Conservation (phyloP, 345 rosid species). For the Gossypium arboreum region DNA sequence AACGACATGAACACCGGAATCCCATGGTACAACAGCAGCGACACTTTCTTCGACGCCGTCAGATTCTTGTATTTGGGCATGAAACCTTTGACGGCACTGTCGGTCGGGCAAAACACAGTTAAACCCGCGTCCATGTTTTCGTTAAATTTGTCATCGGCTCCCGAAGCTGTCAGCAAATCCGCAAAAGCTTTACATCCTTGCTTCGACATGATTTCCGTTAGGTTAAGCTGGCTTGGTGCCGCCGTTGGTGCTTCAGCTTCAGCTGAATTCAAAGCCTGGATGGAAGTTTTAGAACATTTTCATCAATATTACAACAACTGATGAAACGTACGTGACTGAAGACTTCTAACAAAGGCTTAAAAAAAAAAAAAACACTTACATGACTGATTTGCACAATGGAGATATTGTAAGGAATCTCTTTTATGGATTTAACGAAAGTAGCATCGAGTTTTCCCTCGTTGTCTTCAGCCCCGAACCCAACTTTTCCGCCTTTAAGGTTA, state of each 20-base stretch:
- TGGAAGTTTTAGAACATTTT: background rate
- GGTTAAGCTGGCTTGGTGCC: conserved; percentile 53
- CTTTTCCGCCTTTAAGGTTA: conserved; percentile 79
- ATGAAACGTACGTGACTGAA: no score
- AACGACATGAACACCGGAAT: conserved; percentile 68
- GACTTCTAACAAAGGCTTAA: background rate
- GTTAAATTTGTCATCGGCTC: conserved; percentile 62
- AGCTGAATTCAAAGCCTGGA: conserved; percentile 48
- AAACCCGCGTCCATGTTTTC: conserved; percentile 75
- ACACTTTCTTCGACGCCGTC: conserved; percentile 55
- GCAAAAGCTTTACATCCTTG: conserved; percentile 86
- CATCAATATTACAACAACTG: no score
- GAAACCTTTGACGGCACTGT: conserved; percentile 50
- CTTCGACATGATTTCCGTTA: conserved; percentile 60
- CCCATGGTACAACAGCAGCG: conserved; percentile 68
- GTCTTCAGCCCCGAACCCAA: conserved; percentile 66
- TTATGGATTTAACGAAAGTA: conserved; percentile 61
- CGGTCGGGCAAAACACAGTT: conserved; percentile 86
- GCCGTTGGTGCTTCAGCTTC: conserved; percentile 90
- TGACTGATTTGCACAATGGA: conserved; percentile 76
- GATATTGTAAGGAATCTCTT: conserved; percentile 74
- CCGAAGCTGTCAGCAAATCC: conserved; percentile 49
- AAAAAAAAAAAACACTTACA: conserved; percentile 9
- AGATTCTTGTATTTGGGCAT: conserved; percentile 71
- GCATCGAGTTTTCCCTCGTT: conserved; percentile 50